Percentiles rank a stretch among this genome's conserved stretches.
These are phyloP conservation scores for Exophiala spinifera DNA, from an alignment of 2,329 filamentous ascomycete genomes.

Conservation along the genomic window DNA sequence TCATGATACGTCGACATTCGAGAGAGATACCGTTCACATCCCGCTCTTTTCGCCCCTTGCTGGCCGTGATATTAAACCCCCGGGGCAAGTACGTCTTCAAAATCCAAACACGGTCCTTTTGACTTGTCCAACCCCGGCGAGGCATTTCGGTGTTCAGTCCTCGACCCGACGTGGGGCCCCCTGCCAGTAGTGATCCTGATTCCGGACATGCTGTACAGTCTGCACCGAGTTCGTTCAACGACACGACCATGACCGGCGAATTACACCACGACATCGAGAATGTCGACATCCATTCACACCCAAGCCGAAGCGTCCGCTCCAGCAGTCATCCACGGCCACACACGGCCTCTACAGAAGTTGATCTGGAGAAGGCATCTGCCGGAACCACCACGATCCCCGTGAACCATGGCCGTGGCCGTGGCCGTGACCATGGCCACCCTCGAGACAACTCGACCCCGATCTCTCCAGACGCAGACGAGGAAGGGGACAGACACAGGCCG, in stretches of 20 bases:
- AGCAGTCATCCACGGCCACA: constrained; percentile 8
- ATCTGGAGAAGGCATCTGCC: constrained; percentile 14
- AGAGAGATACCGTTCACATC: too few species aligned
- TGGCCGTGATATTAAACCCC: not conserved
- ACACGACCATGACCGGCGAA: constrained; percentile 23
- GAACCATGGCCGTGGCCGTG: not conserved
- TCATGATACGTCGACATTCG: too few species aligned
- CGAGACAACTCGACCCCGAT: too few species aligned
- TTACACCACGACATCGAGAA: constrained; percentile 21
- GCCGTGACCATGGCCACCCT: not conserved
- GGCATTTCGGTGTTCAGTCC: too few species aligned
- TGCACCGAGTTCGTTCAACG: not conserved
- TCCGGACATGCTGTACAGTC: not conserved
- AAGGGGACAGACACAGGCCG: constrained; percentile 8
- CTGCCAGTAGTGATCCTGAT: not conserved
- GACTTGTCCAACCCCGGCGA: too few species aligned
- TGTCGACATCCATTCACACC: constrained; percentile 14
- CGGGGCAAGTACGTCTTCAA: not conserved
- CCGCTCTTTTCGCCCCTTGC: not conserved
- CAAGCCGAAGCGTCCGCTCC: constrained; percentile 1
- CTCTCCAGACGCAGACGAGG: not conserved
- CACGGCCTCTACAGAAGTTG: not conserved
- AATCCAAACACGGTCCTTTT: not conserved
- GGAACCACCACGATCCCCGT: constrained; percentile 1
- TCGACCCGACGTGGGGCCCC: not conserved